A percentile compares a stretch with the other conserved stretches of the same genome.
These are phyloP conservation scores for Ligustrum vulgare DNA, from an alignment of 257 asterid species.

Conservation along the genomic window DNA sequence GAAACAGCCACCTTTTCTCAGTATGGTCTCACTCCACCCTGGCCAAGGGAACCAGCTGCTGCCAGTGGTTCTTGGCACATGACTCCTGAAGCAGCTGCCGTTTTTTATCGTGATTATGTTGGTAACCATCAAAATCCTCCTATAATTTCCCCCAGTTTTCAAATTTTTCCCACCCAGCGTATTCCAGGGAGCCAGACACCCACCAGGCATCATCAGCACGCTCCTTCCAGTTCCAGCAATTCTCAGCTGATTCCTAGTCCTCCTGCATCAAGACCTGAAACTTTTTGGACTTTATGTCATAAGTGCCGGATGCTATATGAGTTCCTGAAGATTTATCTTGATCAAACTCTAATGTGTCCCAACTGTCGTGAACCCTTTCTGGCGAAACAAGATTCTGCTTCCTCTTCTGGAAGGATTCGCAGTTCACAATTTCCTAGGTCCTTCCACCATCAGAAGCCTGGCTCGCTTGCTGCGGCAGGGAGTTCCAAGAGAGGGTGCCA, in stretches of 20 bases:
- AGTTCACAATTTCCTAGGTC: conserved; percentile 12
- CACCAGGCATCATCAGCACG: not conserved
- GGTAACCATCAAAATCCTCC: not conserved
- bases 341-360: conserved; percentile 49
- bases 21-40: not conserved
- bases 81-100: conserved; percentile 1
- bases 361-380: conserved; percentile 47
- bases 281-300: conserved; percentile 68
- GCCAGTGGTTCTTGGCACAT: not conserved
- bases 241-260: conserved; percentile 25
- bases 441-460: conserved; percentile 27
- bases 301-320: conserved; percentile 39
- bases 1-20: conserved; percentile 5
- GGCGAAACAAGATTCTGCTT: conserved; percentile 46
- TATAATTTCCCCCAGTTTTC: not conserved
- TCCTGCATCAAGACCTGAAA: conserved; percentile 21
- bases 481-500: conserved; percentile 32
- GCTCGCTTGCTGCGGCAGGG: conserved; percentile 11
- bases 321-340: conserved; percentile 32
- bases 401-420: conserved; percentile 28
- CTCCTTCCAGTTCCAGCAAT: conserved; percentile 18
- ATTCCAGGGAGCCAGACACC: not conserved
- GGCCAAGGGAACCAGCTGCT: conserved; percentile 15
- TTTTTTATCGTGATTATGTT: not conserved
- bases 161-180: not conserved